Base-by-base conservation (phyloP, 176 grass and related monocot genomes). In the Areca catechu region DNA sequence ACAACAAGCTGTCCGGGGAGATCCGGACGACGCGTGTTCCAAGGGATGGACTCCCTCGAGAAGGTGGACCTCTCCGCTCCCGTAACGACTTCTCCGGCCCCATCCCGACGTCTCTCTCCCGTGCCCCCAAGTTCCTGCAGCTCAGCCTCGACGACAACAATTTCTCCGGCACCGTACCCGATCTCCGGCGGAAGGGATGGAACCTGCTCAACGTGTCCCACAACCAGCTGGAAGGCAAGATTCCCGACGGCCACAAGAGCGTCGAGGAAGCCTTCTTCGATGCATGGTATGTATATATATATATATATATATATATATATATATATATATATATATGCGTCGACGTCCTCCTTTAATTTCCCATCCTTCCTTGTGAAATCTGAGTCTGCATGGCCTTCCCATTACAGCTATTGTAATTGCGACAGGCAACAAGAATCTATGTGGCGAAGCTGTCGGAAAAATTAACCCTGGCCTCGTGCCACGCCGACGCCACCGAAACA, bases 401-500 rank as follows among this genome's bases (percentile, higher is more conserved):
- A n/a, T n/a, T n/a, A n/a, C n/a, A n/a, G n/a, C n/a, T n/a, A n/a
- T n/a, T n/a, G n/a, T n/a, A n/a, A n/a, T n/a, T n/a, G n/a, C n/a
- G n/a, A 23, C 63, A 88, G 93, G 87, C 2, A 98, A 98, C 29
- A 83, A 67, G 12, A 73, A 83, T 53, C 81, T 98, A 3, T 98
- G 93, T 30, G 87, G 93, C 9, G 66, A 51, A 4, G 79, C 81
- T 19, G 58, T 98, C 5, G 72, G 66, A 16, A 52, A 48, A 0
- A n/a, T n/a, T n/a, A n/a, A n/a, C n/a, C n/a, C n/a, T n/a, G n/a
- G n/a, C 62, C 66, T 75, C 88, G 93, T 58, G 64, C 65, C 15
- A 19, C 60, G 2, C 4, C 70, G 6, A 20, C 61, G 1, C 7
- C 22, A 65, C 54, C 56, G 58, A 64, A 65, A 51, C 56, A 17